Evolutionary conservation across 2,329 filamentous ascomycete genomes (phyloP).

Genomic region (Claviceps purpurea): DNA sequence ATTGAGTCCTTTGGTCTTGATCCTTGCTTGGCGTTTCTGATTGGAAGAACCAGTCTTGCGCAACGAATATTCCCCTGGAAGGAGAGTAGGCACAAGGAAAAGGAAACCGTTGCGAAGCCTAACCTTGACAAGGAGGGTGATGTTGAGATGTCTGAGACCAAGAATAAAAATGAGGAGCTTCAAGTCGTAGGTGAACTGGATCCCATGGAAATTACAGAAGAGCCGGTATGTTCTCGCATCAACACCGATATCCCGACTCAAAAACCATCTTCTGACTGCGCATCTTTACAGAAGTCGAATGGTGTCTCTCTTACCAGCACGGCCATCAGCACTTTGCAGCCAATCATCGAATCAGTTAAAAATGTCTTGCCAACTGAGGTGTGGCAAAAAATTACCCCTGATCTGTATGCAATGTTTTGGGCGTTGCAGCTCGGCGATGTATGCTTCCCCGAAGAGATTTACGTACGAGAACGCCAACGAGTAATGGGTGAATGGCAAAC

Average conservation of each 20-base stretch:
- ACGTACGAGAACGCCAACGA: constrained; percentile 60
- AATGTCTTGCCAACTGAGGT: constrained; percentile 46
- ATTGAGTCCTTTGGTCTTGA: constrained; percentile 71
- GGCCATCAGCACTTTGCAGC: constrained; percentile 38
- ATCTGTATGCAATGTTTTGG: constrained; percentile 90
- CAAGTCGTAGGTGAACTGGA: constrained; percentile 16
- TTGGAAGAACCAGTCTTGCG: constrained; percentile 63
- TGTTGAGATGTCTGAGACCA: constrained; percentile 32
- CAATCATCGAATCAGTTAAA: constrained; percentile 57
- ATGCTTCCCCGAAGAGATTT: constrained; percentile 61
- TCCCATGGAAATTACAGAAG: constrained; percentile 12
- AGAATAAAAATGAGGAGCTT: constrained; percentile 13
- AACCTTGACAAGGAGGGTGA: constrained; percentile 43
- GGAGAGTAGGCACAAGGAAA: constrained; percentile 16
- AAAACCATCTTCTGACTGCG: constrained; percentile 13
- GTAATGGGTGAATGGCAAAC: constrained; percentile 54
- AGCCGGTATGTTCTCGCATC: constrained; percentile 18
- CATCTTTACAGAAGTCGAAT: constrained; percentile 19
- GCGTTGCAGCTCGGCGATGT: constrained; percentile 74
- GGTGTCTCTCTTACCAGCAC: constrained; percentile 20
- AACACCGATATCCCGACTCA: constrained; percentile 2
- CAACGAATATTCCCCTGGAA: constrained; percentile 41
- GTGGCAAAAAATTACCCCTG: constrained; percentile 58
- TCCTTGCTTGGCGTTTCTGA: constrained; percentile 70
- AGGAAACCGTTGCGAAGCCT: constrained; percentile 14